Evolutionary conservation across 2,329 filamentous ascomycete genomes (phyloP).

Genomic region (Ophiocordyceps camponoti-saundersi): DNA sequence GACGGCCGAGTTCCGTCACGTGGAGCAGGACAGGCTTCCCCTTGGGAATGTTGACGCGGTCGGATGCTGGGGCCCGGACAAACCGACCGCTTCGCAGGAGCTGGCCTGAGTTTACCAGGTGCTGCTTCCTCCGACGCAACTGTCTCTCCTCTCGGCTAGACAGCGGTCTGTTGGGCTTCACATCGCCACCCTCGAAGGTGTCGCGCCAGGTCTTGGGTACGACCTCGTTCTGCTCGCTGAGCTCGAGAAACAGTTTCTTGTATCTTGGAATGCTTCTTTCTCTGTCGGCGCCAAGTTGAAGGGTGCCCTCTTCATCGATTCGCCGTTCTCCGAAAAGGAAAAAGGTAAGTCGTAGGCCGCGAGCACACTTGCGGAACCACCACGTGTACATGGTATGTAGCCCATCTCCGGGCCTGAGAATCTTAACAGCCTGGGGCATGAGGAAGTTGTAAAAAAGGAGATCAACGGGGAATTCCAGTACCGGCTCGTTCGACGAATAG

Average conservation of each 20-base stretch:
- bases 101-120: slow-evolving; percentile 29
- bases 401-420: slow-evolving; percentile 71
- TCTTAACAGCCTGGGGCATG: slow-evolving; percentile 71
- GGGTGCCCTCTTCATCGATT: slow-evolving; percentile 63
- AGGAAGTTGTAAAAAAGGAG: slow-evolving; percentile 93
- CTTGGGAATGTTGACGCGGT: slow-evolving; percentile 88
- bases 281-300: slow-evolving; percentile 26
- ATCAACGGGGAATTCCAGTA: slow-evolving; percentile 87
- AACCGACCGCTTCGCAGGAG: slow-evolving; percentile 61
- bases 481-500: slow-evolving; percentile 83
- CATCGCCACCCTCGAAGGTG: slow-evolving; percentile 30
- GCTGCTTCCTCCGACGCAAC: slow-evolving; percentile 21
- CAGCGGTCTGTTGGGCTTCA: slow-evolving; percentile 22
- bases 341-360: slow-evolving; percentile 64
- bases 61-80: slow-evolving; percentile 83
- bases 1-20: slow-evolving; percentile 47
- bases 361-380: slow-evolving; percentile 87
- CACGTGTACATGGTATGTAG: slow-evolving; percentile 78
- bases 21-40: slow-evolving; percentile 65
- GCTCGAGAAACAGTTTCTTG: slow-evolving; percentile 27
- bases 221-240: slow-evolving; percentile 23
- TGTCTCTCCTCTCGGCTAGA: slow-evolving; percentile 16
- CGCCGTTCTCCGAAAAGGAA: slow-evolving; percentile 81
- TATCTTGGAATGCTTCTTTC: slow-evolving; percentile 17
- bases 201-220: slow-evolving; percentile 40